Evolutionary conservation across 345 rosid species (phyloP), one percentile per base, ranked within the genome.

Genomic region (Ceriops decandra): DNA sequence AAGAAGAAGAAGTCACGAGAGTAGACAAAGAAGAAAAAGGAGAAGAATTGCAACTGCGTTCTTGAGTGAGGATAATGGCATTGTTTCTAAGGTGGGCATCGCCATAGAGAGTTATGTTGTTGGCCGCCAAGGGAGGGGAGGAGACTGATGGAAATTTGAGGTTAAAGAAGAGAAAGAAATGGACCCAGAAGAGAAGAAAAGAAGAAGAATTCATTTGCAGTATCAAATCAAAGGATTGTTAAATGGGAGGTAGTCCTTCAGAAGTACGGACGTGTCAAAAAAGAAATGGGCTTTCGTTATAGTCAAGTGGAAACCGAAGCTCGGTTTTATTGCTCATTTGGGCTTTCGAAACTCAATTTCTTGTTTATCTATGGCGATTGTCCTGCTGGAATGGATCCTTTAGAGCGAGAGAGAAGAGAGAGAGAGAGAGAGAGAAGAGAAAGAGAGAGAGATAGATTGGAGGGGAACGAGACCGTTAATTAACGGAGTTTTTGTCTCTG

Each of bases 1-100:
- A 70, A 20, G 84, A 68, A 6, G 82, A 57, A 5, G 75, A 60
- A n/a, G 77, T 42, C 5, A 16, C 49, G 3, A 42, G 17, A 42
- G 5, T 42, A 13, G 49, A 13, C 17, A 42, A 13, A 42, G 17
- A 13, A 42, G 49, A 42, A 42, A 42, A 5, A 24, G 81, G 46
- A 33, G 83, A 61, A 38, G 70, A 24, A 22, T 67, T 74, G 74
- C 86, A 84, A 17, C 71, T 10, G 63, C 66, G 76, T 59, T 84
- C 82, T 73, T 85, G 88, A 46, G 96, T 89, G 80, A 91, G 93
- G 66, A 81, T 73, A 59, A 91, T 80, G 72, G 84, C 85, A 35
- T 74, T 67, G 82, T 80, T 78, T 5, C 78, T 72, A 36, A 80
- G 74, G 74, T 72, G 75, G n/a, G 97, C 96, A 11, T 85, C 87